Evolutionary conservation across 805 yeast species (phyloP).

Genomic region (Wickerhamomyces hampshirensis): DNA sequence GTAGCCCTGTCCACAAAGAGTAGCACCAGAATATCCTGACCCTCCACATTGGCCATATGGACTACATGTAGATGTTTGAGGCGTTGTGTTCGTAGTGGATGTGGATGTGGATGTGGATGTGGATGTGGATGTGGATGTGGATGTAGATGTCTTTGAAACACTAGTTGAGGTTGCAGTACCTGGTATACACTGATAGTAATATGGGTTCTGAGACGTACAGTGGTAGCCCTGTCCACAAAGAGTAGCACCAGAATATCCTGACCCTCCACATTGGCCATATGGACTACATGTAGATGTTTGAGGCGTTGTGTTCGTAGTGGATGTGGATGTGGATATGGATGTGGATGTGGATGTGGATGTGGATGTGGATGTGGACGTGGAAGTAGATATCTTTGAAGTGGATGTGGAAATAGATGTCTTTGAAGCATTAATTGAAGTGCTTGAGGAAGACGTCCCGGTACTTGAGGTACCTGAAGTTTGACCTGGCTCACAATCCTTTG

Average conservation of each 20-base stretch:
- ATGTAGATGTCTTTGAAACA: conserved; percentile 1
- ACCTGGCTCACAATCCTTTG: conserved; percentile 15
- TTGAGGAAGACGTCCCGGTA: conserved; percentile 1
- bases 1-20: conserved; percentile 10
- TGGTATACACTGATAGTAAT: conserved; percentile 12
- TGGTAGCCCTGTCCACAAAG: conserved; percentile 9
- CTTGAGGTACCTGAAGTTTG: background rate
- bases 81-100: background rate
- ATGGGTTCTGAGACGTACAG: conserved; percentile 7
- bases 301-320: conserved; percentile 1
- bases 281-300: conserved; percentile 1
- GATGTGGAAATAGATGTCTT: conserved; percentile 4
- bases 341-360: conserved; percentile 1
- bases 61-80: conserved; percentile 1
- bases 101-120: conserved; percentile 1
- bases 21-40: conserved; percentile 6
- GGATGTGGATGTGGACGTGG: conserved; percentile 1
- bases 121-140: conserved; percentile 4
- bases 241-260: conserved; percentile 4
- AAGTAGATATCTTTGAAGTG: conserved; percentile 1
- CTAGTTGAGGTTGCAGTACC: conserved; percentile 2
- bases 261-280: conserved; percentile 16
- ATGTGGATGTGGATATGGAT: background rate
- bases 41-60: conserved; percentile 19
- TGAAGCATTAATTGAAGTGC: background rate